These are phyloP conservation scores for Saturnispora galanensis DNA, from an alignment of 805 yeast species.

Conservation along the genomic window DNA sequence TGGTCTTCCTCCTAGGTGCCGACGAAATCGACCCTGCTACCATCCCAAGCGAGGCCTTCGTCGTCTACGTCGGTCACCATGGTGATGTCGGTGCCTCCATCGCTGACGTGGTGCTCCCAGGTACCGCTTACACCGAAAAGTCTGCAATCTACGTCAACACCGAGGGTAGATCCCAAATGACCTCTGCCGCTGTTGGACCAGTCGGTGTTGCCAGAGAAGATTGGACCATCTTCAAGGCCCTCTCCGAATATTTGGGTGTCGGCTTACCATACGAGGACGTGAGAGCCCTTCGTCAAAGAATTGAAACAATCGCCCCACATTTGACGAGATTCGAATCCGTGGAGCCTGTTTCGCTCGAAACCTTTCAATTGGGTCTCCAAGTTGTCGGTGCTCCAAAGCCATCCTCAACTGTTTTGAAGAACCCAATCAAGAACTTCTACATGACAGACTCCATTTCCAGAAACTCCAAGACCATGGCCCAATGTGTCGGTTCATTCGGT, in stretches of 20 bases:
- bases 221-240: conserved; percentile 80
- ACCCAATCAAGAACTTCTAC: conserved; percentile 75
- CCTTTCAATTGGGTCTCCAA: conserved; percentile 49
- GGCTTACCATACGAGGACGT: conserved; percentile 70
- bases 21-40: conserved; percentile 64
- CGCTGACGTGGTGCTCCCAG: conserved; percentile 82
- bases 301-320: conserved; percentile 74
- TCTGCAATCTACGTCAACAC: conserved; percentile 79
- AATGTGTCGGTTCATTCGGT: conserved; percentile 66
- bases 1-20: conserved; percentile 74
- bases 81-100: conserved; percentile 83
- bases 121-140: conserved; percentile 84
- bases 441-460: conserved; percentile 83
- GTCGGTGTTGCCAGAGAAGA: conserved; percentile 90
- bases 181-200: conserved; percentile 79
- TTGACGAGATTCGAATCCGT: conserved; percentile 64
- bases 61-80: conserved; percentile 84
- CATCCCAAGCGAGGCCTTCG: conserved; percentile 78
- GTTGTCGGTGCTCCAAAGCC: conserved; percentile 29
- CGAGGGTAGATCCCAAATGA: conserved; percentile 78
- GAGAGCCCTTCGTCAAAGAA: conserved; percentile 55
- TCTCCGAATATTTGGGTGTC: conserved; percentile 64
- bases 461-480: conserved; percentile 86
- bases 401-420: conserved; percentile 39
- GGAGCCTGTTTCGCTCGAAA: conserved; percentile 53